These are phyloP conservation scores for Sarocladium oryzae DNA, from an alignment of 2,329 filamentous ascomycete genomes.

Conservation along the genomic window DNA sequence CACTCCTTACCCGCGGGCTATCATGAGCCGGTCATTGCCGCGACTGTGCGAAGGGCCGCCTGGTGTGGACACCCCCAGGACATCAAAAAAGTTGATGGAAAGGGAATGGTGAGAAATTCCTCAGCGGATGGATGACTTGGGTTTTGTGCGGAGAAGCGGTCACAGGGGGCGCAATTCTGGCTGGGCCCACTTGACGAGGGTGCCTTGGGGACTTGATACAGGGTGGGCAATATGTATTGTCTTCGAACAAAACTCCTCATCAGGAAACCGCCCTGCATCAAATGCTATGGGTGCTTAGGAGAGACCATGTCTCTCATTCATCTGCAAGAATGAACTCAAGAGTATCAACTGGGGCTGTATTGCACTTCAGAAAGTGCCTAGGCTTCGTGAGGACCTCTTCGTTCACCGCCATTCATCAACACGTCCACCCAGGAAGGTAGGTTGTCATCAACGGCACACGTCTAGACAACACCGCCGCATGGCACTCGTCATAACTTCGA, in stretches of 20 bases:
- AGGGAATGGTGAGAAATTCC: not conserved
- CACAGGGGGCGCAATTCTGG: not conserved
- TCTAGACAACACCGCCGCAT: not conserved
- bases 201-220: not conserved
- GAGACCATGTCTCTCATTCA: no score
- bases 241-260: no score
- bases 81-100: not conserved
- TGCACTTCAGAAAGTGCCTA: not conserved
- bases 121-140: not conserved
- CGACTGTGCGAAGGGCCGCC: constrained; percentile 1
- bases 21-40: constrained; percentile 13
- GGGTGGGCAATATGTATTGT: not conserved
- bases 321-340: no score
- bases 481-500: not conserved
- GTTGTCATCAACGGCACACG: not conserved
- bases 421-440: not conserved
- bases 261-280: no score
- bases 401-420: not conserved
- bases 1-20: constrained; percentile 10
- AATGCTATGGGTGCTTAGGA: no score
- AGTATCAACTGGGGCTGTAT: constrained; percentile 1
- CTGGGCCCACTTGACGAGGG: not conserved
- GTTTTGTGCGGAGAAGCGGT: constrained; percentile 6
- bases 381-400: not conserved
- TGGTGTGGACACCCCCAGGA: not conserved